Percentiles rank a stretch among this genome's conserved stretches.
These are phyloP conservation scores for Moesziomyces antarcticus DNA, from an alignment of 1,284 basidiomycete genomes.

Conservation along the genomic window DNA sequence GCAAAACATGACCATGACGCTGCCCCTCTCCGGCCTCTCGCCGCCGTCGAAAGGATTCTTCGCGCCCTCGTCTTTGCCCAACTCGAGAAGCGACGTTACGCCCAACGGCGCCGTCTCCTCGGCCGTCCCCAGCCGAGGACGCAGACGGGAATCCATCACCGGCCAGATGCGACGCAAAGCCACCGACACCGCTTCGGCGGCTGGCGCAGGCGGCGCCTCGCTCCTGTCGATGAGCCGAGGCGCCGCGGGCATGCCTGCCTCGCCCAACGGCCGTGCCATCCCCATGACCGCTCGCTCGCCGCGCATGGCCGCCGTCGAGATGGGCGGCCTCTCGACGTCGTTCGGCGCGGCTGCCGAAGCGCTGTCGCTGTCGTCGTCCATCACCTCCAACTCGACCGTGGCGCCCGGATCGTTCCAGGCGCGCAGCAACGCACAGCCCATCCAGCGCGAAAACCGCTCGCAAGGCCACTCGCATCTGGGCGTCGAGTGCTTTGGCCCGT, in stretches of 20 bases:
- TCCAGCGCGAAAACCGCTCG: constrained; percentile 39
- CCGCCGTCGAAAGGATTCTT: constrained; percentile 54
- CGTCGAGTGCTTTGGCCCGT: constrained; percentile 59
- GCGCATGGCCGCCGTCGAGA: constrained; percentile 32
- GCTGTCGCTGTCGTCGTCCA: constrained; percentile 49
- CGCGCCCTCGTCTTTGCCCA: constrained; percentile 44
- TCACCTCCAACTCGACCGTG: constrained; percentile 46
- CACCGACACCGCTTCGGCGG: constrained; percentile 47
- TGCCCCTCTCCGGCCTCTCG: constrained; percentile 45
- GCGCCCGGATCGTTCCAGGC: constrained; percentile 42
- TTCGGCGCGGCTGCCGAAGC: constrained; percentile 65
- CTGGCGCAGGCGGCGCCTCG: constrained; percentile 50
- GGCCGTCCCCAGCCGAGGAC: constrained; percentile 50
- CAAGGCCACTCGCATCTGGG: constrained; percentile 59
- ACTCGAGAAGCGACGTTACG: constrained; percentile 14
- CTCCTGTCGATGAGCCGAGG: constrained; percentile 40
- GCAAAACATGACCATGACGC: constrained; percentile 41
- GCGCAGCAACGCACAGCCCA: constrained; percentile 33
- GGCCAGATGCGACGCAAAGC: constrained; percentile 54
- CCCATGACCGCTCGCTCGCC: constrained; percentile 44
- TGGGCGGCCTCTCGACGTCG: constrained; percentile 56
- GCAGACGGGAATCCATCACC: constrained; percentile 56
- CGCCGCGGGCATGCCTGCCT: constrained; percentile 22
- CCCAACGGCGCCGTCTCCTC: constrained; percentile 39
- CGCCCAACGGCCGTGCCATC: constrained; percentile 48